phyloP scores from a whole-genome alignment of 2,329 filamentous ascomycete species.

The Aspergillus spinulosporus region DNA sequence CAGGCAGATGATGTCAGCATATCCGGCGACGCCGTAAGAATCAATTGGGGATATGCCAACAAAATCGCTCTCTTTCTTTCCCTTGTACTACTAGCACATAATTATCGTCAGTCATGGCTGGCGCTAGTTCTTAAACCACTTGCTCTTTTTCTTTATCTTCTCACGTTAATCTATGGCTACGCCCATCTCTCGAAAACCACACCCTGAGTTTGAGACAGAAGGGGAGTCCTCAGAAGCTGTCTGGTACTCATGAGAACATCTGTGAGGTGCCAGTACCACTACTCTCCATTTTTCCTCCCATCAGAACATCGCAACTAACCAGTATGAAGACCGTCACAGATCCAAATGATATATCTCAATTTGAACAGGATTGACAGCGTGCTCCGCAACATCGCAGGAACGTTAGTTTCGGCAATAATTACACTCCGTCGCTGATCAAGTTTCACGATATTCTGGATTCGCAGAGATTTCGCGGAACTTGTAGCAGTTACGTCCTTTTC shows the following conservation, averaged over 20 bases:
- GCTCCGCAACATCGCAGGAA: not conserved
- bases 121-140: not conserved
- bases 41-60: too few relatives aligned
- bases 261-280: not conserved
- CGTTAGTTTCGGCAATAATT: not conserved
- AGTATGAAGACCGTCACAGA: not conserved
- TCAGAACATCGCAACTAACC: not conserved
- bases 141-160: too few relatives aligned
- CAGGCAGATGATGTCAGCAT: too few relatives aligned
- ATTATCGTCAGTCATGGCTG: not conserved
- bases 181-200: too few relatives aligned
- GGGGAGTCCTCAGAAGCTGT: not conserved
- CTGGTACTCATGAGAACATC: not conserved
- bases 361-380: not conserved
- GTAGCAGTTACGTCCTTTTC: not conserved
- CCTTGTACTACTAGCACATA: not conserved
- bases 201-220: not conserved
- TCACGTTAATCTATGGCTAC: too few relatives aligned
- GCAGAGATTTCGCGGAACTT: not conserved
- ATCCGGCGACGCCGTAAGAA: too few relatives aligned
- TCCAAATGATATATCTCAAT: not conserved
- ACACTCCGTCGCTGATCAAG: not conserved
- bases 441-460: not conserved
- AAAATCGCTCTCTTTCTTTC: too few relatives aligned
- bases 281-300: not conserved